Base-by-base conservation (phyloP, 305 asterid genomes). In the Nicotiana rustica region DNA sequence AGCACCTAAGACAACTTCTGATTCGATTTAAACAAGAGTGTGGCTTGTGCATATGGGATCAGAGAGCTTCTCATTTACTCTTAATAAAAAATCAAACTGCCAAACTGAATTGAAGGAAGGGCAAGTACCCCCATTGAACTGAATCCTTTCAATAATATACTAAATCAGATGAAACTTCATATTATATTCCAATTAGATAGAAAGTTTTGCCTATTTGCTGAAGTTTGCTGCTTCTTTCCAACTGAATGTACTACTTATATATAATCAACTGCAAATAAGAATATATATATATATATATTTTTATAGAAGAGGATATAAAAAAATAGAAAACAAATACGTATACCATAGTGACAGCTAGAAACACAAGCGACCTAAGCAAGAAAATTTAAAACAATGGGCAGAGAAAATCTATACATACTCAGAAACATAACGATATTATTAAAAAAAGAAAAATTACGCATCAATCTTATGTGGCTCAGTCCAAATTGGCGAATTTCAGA, bases 191-290 rank as follows among this genome's bases (percentile, higher is more conserved):
- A 73, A 25, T 19, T 49, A 49, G 13, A 71, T 47, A 71, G 19
- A 13, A 47, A 73, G 38, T 6, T 47, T 47, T 73, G 79, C 38
- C 79, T 73, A 73, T 73, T 71, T 47, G 64, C 64, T 49, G 44
- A 25, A 21, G 36, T 47, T 73, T 73, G 25, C 62, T 49, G 36
- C 44, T 25, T 49, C 62, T 21, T 73, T 49, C 64, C 44, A 73
- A 25, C 79, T 21, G 25, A 49, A 47, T 73, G 44, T 13, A 35
- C 79, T 19, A 49, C 52, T 47, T 61, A 49, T 25, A 25, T 7
- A 49, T 47, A 49, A 73, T 7, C 62, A 49, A 73, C 29, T 25
- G 29, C 29, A 25, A 25, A 25, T 25, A 25, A 25, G 29, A 25
- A 25, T 25, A 25, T 25, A 25, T 25, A 25, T 25, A 25, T 25